Evolutionary conservation across 106 monocot species (phyloP), one percentile per base, ranked within the genome.

Genomic region (Acanthochlamys bracteata): DNA sequence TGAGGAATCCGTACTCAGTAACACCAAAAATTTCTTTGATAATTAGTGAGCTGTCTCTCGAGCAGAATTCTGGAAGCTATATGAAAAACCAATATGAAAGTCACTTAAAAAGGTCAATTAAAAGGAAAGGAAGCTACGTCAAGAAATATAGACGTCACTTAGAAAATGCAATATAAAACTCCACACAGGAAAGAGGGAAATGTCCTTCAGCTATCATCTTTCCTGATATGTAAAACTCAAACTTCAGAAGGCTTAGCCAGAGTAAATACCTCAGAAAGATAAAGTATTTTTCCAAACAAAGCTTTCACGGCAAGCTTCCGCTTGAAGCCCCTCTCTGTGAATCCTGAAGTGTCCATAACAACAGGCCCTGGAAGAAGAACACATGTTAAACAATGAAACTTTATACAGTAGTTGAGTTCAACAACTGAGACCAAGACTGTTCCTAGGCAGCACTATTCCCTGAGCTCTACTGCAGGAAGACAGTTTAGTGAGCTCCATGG

Each of bases 21-120:
- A 88, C 87, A 12, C 92, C 92, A 61, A 88, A 92, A 55, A 92
- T 82, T 69, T 92, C 92, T 74, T 92, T 92, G 49, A 88, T 66
- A 27, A 84, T 68, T 42, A 92, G 65, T 4, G 87, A 92, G 64
- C 73, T 75, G 54, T 88, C 87, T 39, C 66, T 75, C 61, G 92
- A 75, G 68, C 92, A 92, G 78, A 92, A 88, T 45, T 92, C 87
- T 16, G 79, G 92, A 71, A 92, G 79, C 87, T 92, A 74, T 63
- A 21, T 3, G 22, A 24, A 7, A 51, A 52, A 26, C 6, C 45
- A 65, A 25, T 24, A 66, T 25, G 24, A 33, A 33, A 33, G 33
- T 33, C 33, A 33, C n/a, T n/a, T n/a, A 33, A 33, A 33, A 33
- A 33, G 33, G 17, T 49, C 49, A 12, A 14, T 49, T 49, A 12